These are phyloP conservation scores for Teratosphaeria epicoccoides DNA, from an alignment of 2,329 filamentous ascomycete genomes.

Conservation along the genomic window DNA sequence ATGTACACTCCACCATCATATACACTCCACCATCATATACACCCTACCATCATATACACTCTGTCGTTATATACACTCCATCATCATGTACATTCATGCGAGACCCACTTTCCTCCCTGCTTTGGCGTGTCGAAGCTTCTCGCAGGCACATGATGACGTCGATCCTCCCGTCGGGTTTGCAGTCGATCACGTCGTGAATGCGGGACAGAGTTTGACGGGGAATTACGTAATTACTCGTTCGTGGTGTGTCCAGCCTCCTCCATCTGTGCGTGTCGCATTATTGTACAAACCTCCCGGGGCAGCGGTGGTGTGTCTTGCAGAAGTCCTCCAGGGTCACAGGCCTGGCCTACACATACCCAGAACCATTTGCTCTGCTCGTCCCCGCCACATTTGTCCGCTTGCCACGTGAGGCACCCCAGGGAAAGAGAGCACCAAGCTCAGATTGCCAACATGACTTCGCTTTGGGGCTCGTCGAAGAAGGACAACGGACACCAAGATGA, in stretches of 20 bases:
- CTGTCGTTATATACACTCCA: too few relatives aligned
- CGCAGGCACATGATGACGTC: background rate
- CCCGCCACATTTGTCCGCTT: background rate
- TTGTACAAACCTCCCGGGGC: background rate
- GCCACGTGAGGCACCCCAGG: background rate
- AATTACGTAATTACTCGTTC: background rate
- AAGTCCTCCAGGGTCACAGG: background rate
- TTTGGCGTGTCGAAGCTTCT: background rate
- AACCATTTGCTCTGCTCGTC: background rate
- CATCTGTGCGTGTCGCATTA: background rate
- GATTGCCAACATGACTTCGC: slow-evolving; percentile 11
- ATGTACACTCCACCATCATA: too few relatives aligned
- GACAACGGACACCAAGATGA: slow-evolving; percentile 25
- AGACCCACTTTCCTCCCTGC: background rate
- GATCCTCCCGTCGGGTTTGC: background rate
- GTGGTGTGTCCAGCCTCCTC: background rate
- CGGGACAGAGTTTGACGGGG: background rate
- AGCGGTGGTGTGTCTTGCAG: background rate
- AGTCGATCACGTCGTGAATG: too few relatives aligned
- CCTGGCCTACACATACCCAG: background rate
- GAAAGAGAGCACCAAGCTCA: background rate
- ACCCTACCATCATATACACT: too few relatives aligned
- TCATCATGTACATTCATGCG: too few relatives aligned
- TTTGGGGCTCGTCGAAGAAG: slow-evolving; percentile 46
- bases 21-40: too few relatives aligned